phyloP scores from a whole-genome alignment of 371 early-diverging fungal species.

The Batkoa obscura region DNA sequence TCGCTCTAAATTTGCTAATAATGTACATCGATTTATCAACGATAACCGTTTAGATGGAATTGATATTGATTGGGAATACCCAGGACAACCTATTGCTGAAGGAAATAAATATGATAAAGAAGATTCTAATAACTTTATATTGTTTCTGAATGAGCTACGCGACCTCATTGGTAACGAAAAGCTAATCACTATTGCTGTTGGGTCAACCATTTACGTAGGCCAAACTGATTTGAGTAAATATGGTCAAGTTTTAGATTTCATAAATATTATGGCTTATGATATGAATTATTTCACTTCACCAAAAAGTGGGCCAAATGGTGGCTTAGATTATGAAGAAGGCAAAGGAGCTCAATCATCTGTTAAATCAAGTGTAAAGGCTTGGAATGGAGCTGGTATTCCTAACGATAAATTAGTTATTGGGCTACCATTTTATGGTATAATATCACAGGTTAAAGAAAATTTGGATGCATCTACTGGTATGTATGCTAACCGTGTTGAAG shows the following conservation, averaged over 20 bases:
- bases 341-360: constrained; percentile 9
- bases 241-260: constrained; percentile 29
- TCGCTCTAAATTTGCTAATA: constrained; percentile 23
- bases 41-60: constrained; percentile 20
- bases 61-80: constrained; percentile 56
- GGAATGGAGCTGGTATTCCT: constrained; percentile 35
- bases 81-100: constrained; percentile 40
- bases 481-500: constrained; percentile 9
- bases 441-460: constrained; percentile 13
- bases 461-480: constrained; percentile 13
- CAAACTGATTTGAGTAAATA: constrained; percentile 29
- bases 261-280: constrained; percentile 37
- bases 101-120: constrained; percentile 35
- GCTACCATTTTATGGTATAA: constrained; percentile 35
- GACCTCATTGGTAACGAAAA: constrained; percentile 29
- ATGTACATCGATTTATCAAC: constrained; percentile 7
- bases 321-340: constrained; percentile 28
- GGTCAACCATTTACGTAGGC: constrained; percentile 37
- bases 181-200: constrained; percentile 48
- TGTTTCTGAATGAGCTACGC: constrained; percentile 39
- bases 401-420: constrained; percentile 33
- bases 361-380: constrained; percentile 15
- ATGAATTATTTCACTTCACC: constrained; percentile 32
- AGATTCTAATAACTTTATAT: constrained; percentile 35
- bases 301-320: constrained; percentile 40